phyloP scores from a whole-genome alignment of 495 filamentous ascomycete species.

The Daldinia grandis region DNA sequence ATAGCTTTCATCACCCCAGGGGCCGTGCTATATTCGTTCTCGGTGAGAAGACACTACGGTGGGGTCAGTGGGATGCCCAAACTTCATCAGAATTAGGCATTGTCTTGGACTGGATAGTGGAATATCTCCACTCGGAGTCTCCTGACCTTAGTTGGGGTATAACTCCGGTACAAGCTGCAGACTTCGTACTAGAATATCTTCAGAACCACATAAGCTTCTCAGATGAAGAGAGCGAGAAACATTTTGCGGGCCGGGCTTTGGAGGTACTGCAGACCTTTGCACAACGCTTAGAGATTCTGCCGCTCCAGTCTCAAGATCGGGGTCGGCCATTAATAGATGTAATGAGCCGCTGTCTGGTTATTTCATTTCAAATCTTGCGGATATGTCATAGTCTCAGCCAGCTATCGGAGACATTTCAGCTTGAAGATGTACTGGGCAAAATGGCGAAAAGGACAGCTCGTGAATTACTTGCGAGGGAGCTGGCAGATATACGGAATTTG shows the following conservation, averaged over 20 bases:
- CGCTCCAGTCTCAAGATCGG: slow-evolving; percentile 10
- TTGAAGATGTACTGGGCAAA: slow-evolving; percentile 56
- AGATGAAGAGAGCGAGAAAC: slow-evolving; percentile 41
- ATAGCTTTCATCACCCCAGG: slow-evolving; percentile 41
- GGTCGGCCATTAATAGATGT: slow-evolving; percentile 39
- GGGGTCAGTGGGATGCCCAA: slow-evolving; percentile 75
- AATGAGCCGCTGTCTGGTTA: slow-evolving; percentile 41
- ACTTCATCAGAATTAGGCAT: slow-evolving; percentile 73
- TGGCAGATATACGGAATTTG: slow-evolving; percentile 64
- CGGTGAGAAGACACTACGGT: slow-evolving; percentile 62
- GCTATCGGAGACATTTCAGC: slow-evolving; percentile 44
- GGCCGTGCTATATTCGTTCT: slow-evolving; percentile 51
- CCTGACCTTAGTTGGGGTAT: background rate
- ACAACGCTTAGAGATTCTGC: slow-evolving; percentile 44
- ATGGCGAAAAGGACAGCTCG: slow-evolving; percentile 48
- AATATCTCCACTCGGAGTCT: slow-evolving; percentile 45
- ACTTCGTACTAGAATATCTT: slow-evolving; percentile 55
- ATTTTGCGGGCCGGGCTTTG: slow-evolving; percentile 55
- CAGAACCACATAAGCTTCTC: slow-evolving; percentile 49
- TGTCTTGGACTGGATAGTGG: slow-evolving; percentile 64
- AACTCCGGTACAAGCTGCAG: slow-evolving; percentile 43
- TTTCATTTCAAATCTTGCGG: slow-evolving; percentile 46
- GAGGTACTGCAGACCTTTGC: slow-evolving; percentile 56
- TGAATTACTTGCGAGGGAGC: slow-evolving; percentile 57
- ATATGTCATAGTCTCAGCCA: slow-evolving; percentile 44